A percentile compares a stretch with the other conserved stretches of the same genome.
Evolutionary conservation across 2,329 filamentous ascomycete species (phyloP).

Genomic region (Didymella lethalis): DNA sequence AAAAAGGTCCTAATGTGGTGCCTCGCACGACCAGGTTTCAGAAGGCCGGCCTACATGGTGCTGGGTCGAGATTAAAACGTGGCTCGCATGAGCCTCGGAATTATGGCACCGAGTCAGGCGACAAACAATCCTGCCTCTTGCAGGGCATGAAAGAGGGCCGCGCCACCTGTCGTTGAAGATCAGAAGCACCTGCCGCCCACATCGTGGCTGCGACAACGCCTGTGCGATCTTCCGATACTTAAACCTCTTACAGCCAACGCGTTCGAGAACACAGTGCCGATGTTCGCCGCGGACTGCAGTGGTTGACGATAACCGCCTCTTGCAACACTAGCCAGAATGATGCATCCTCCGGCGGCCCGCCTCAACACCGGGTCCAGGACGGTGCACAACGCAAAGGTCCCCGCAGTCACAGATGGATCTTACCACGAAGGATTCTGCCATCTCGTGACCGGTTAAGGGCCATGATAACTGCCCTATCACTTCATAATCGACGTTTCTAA

Average conservation of each 20-base stretch:
- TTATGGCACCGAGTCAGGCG: constrained; percentile 14
- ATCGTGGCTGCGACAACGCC: constrained; percentile 24
- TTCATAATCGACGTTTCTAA: constrained; percentile 43
- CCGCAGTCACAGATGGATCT: constrained; percentile 6
- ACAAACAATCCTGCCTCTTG: constrained; percentile 13
- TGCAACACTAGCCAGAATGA: constrained; percentile 22
- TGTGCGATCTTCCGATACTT: constrained; percentile 22
- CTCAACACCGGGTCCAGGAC: constrained; percentile 20
- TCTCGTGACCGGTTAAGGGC: constrained; percentile 21
- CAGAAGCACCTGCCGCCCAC: constrained; percentile 12
- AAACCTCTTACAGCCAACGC: constrained; percentile 18
- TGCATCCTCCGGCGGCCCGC: constrained; percentile 21
- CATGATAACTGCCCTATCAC: constrained; percentile 18
- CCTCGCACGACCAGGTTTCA: background rate
- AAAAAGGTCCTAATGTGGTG: background rate
- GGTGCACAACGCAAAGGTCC: constrained; percentile 10
- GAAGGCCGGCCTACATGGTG: background rate
- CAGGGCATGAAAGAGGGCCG: constrained; percentile 5
- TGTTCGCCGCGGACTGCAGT: constrained; percentile 20
- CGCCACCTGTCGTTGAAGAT: constrained; percentile 16
- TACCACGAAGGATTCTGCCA: constrained; percentile 8
- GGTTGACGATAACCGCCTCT: constrained; percentile 31
- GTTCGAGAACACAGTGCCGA: constrained; percentile 26
- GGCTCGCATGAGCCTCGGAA: constrained; percentile 16
- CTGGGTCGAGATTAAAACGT: constrained; percentile 1